phyloP scores from a whole-genome alignment of 768 basidiomycete genomes.

The Cystobasidium onofrii region DNA sequence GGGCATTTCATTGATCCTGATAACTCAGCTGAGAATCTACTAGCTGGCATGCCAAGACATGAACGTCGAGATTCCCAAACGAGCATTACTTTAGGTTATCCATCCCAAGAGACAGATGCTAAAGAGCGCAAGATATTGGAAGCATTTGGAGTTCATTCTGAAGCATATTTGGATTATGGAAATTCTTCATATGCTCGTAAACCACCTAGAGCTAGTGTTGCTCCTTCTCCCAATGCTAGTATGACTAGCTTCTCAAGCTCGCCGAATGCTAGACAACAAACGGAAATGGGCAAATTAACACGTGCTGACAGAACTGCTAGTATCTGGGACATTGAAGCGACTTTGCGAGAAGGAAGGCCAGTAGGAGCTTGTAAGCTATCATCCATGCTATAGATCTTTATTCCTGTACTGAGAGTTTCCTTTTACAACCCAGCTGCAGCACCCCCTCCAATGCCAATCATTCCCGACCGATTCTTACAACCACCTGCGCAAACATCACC shows the following conservation, averaged over 20 bases:
- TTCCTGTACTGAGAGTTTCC: background rate
- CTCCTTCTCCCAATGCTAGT: background rate
- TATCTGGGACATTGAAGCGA: constrained; percentile 31
- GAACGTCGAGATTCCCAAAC: background rate
- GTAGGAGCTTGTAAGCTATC: constrained; percentile 3
- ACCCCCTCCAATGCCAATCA: constrained; percentile 25
- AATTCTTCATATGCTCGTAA: constrained; percentile 10
- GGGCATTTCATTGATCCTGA: background rate
- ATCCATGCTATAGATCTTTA: background rate
- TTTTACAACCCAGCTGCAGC: background rate
- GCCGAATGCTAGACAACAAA: background rate
- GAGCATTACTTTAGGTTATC: constrained; percentile 23
- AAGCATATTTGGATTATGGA: constrained; percentile 27
- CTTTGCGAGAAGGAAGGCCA: constrained; percentile 27
- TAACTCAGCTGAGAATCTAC: constrained; percentile 18
- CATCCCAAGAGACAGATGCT: background rate
- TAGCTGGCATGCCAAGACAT: background rate
- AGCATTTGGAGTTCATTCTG: constrained; percentile 26
- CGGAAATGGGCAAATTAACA: background rate
- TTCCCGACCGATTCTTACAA: constrained; percentile 2
- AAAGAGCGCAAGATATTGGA: constrained; percentile 21
- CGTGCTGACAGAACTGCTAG: constrained; percentile 30
- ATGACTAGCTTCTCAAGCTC: background rate
- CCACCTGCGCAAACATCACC: background rate
- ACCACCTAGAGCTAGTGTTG: constrained; percentile 9